Percentiles rank a stretch among this genome's conserved stretches.
These are phyloP conservation scores for Saksenaea vasiformis DNA, from an alignment of 371 early-diverging fungal species.

Conservation along the genomic window DNA sequence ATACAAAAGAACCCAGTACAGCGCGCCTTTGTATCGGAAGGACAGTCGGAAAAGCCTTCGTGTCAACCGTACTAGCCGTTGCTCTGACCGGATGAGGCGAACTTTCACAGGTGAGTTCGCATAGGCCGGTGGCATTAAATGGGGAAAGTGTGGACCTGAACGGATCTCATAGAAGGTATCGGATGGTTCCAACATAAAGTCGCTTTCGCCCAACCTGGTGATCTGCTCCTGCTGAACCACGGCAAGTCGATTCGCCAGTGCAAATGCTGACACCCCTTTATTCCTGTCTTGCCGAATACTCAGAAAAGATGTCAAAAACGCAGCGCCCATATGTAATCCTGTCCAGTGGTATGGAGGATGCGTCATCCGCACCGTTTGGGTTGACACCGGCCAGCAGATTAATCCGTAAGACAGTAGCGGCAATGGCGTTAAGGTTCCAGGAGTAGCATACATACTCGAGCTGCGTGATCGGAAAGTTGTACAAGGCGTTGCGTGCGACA, in stretches of 20 bases:
- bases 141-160: slow-evolving; percentile 36
- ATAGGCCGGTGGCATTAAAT: slow-evolving; percentile 39
- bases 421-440: slow-evolving; percentile 28
- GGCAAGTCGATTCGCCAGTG: slow-evolving; percentile 6
- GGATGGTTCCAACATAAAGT: background rate
- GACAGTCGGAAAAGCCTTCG: slow-evolving; percentile 35
- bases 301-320: slow-evolving; percentile 41
- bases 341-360: slow-evolving; percentile 19
- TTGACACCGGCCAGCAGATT: slow-evolving; percentile 2
- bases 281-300: background rate
- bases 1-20: slow-evolving; percentile 46
- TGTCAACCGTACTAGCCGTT: slow-evolving; percentile 29
- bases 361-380: background rate
- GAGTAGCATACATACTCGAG: slow-evolving; percentile 31
- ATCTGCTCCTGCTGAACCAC: slow-evolving; percentile 10
- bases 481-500: slow-evolving; percentile 1
- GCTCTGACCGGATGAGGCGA: slow-evolving; percentile 33
- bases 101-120: slow-evolving; percentile 33
- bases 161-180: background rate
- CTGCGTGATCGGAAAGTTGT: background rate
- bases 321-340: slow-evolving; percentile 42
- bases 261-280: slow-evolving; percentile 13
- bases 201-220: background rate
- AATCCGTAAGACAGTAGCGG: slow-evolving; percentile 4
- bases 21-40: slow-evolving; percentile 44